Evolutionary conservation across 352 stramenopile species (phyloP).

Genomic region (Phytophthora chlamydospora): DNA sequence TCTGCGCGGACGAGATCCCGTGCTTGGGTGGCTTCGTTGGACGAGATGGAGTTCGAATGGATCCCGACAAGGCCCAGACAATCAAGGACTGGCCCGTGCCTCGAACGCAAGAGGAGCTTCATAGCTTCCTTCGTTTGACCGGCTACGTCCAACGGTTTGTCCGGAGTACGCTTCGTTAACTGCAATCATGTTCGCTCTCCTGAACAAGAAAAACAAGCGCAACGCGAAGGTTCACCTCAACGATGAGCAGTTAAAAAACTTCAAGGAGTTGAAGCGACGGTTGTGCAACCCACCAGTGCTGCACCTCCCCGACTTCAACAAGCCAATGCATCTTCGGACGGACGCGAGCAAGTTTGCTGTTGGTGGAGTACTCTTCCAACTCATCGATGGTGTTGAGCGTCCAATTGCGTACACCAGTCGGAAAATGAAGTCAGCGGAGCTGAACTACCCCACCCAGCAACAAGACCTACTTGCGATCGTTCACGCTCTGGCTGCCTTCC

Average conservation of each 20-base stretch:
- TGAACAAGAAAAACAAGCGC: constrained; percentile 3
- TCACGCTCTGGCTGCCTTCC: neutral
- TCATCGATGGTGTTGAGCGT: too few relatives aligned
- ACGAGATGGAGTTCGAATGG: constrained; percentile 10
- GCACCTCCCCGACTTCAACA: neutral
- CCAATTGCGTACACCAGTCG: too few relatives aligned
- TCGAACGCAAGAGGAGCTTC: constrained; percentile 6
- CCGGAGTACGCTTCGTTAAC: neutral
- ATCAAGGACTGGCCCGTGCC: constrained; percentile 12
- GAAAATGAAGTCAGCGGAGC: constrained; percentile 5
- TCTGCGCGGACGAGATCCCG: constrained; percentile 14
- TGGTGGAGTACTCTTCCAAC: constrained; percentile 1
- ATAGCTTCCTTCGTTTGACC: constrained; percentile 2
- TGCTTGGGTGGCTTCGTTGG: constrained; percentile 20
- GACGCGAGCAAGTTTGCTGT: constrained; percentile 5
- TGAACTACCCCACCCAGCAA: neutral
- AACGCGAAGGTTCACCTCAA: neutral
- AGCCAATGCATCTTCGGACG: neutral
- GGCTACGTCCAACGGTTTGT: constrained; percentile 7
- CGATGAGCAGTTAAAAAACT: neutral
- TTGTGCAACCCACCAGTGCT: neutral
- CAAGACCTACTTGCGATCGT: neutral
- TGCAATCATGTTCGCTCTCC: neutral
- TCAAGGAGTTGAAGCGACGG: neutral
- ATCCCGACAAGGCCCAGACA: constrained; percentile 11